A percentile compares a stretch with the other conserved stretches of the same genome.
Conservation (phyloP, 2,329 filamentous ascomycete species). For the Juglanconis sp. region DNA sequence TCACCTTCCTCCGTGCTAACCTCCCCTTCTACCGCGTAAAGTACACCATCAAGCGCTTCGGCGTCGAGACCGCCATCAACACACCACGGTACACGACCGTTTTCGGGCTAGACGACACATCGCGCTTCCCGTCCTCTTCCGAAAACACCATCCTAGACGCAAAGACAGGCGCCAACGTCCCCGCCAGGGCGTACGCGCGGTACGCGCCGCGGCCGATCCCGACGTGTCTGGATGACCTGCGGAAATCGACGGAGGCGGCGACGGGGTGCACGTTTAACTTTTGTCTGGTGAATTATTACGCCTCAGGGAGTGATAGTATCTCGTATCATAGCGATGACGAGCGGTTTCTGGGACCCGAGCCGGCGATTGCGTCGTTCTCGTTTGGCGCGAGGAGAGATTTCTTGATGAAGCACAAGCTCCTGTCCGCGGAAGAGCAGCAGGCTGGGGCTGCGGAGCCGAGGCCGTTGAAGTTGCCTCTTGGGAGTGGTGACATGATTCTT, state of each 20-base stretch:
- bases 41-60: constrained; percentile 67
- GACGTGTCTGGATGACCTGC: constrained; percentile 62
- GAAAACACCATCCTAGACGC: constrained; percentile 40
- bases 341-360: constrained; percentile 65
- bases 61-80: constrained; percentile 57
- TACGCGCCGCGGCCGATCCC: constrained; percentile 69
- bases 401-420: constrained; percentile 73
- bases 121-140: constrained; percentile 48
- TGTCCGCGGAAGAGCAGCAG: constrained; percentile 29
- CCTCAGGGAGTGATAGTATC: constrained; percentile 72
- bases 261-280: constrained; percentile 73
- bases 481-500: constrained; percentile 72
- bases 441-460: constrained; percentile 32
- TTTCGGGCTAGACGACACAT: constrained; percentile 60
- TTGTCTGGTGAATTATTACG: constrained; percentile 80
- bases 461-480: constrained; percentile 51
- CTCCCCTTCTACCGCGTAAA: constrained; percentile 74
- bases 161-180: constrained; percentile 37
- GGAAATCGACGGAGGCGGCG: constrained; percentile 59
- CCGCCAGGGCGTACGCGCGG: constrained; percentile 51
- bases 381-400: constrained; percentile 73
- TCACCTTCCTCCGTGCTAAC: constrained; percentile 67
- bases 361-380: constrained; percentile 72
- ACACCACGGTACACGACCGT: constrained; percentile 56
- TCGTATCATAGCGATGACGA: constrained; percentile 80